Conservation (phyloP, 306 rosid species). For the Vigna radiata region DNA sequence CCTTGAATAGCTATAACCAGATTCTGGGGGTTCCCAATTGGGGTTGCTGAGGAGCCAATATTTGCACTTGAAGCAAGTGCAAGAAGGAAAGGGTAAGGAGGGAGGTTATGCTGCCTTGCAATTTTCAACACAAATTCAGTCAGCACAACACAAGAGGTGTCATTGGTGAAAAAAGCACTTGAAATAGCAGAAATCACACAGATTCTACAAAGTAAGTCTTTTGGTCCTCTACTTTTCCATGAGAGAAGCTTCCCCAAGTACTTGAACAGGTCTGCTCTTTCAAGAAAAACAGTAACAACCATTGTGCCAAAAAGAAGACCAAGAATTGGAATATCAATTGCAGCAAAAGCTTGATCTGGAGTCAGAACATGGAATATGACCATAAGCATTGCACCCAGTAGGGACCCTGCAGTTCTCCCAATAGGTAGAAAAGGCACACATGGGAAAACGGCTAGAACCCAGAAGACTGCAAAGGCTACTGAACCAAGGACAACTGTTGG, state of each 20-base stretch:
- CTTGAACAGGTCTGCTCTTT: slow-evolving; percentile 87
- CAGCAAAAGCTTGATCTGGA: slow-evolving; percentile 79
- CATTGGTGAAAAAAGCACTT: slow-evolving; percentile 90
- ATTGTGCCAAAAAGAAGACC: slow-evolving; percentile 96
- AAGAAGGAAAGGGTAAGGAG: slow-evolving; percentile 89
- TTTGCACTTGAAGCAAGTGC: slow-evolving; percentile 95
- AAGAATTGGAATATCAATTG: slow-evolving; percentile 82
- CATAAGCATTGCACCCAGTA: slow-evolving; percentile 90
- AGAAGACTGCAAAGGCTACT: slow-evolving; percentile 72
- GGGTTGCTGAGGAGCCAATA: slow-evolving; percentile 89
- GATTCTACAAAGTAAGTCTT: slow-evolving; percentile 78
- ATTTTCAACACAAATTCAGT: slow-evolving; percentile 87
- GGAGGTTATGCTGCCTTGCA: slow-evolving; percentile 86
- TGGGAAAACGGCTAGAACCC: slow-evolving; percentile 91
- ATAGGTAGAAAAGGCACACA: slow-evolving; percentile 84
- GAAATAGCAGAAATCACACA: slow-evolving; percentile 85
- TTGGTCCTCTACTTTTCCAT: slow-evolving; percentile 87
- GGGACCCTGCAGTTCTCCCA: slow-evolving; percentile 94
- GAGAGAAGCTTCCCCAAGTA: slow-evolving; percentile 81
- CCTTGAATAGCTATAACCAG: slow-evolving; percentile 82
- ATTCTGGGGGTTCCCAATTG: slow-evolving; percentile 94
- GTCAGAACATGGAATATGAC: slow-evolving; percentile 67
- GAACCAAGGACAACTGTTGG: slow-evolving; percentile 79
- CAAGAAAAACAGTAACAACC: slow-evolving; percentile 92
- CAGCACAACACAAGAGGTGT: slow-evolving; percentile 85